phyloP scores from a whole-genome alignment of 1,284 basidiomycete genomes.

The Microbotryomycetes sp. region DNA sequence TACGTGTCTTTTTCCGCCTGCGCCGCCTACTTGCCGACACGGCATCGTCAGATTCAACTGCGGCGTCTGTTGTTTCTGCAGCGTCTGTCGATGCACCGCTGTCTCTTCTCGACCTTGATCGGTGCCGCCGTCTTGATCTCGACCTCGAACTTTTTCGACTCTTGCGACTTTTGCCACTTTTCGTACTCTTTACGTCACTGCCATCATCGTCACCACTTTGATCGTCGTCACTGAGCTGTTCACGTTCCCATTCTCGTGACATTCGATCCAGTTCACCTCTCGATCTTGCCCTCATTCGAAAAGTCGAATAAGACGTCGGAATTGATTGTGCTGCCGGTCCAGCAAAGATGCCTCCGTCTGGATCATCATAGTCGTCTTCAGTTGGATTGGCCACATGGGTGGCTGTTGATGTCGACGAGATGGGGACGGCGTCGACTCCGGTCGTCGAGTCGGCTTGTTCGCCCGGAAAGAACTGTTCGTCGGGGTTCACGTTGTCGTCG shows the following conservation, averaged over 20 bases:
- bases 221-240: conserved; percentile 1
- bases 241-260: conserved; percentile 10
- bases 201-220: conserved; percentile 4
- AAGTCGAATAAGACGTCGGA: conserved; percentile 34
- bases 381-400: conserved; percentile 8
- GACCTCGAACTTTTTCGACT: conserved; percentile 9
- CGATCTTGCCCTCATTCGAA: conserved; percentile 31
- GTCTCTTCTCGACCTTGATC: conserved; percentile 8
- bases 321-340: conserved; percentile 35
- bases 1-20: neutral
- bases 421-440: neutral
- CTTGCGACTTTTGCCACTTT: conserved; percentile 4
- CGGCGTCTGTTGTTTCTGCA: conserved; percentile 6
- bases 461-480: conserved; percentile 28
- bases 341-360: conserved; percentile 34
- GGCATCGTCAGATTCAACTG: conserved; percentile 10
- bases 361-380: conserved; percentile 38
- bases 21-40: neutral
- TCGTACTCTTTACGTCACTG: conserved; percentile 10
- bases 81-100: neutral
- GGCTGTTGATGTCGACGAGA: neutral
- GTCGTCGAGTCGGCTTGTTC: conserved; percentile 6
- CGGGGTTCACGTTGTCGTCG: conserved; percentile 7
- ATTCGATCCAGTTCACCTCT: conserved; percentile 25
- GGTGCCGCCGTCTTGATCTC: conserved; percentile 6